Evolutionary conservation across 495 filamentous ascomycete genomes (phyloP), one percentile per base, ranked within the genome.

Genomic region (Xylaria acuta): DNA sequence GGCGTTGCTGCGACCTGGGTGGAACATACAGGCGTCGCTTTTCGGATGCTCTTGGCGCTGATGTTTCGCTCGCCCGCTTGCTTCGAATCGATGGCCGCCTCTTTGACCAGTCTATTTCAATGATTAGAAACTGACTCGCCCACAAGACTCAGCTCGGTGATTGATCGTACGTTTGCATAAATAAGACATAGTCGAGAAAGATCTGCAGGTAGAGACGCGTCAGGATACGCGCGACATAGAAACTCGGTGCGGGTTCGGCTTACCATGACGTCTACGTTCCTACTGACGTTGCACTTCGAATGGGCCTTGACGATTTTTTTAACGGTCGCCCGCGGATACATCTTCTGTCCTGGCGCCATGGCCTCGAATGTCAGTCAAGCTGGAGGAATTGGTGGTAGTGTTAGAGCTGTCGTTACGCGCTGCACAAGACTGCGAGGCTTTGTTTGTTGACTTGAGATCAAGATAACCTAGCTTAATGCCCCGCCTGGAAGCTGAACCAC

Each of bases 271-370:
- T 97, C 95, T 56, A 90, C 91, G 76, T 97, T 95, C 81, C 94
- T 95, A 84, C 90, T 93, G 72, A 97, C 80, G 67, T 86, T 91
- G 73, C 89, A 88, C 65, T 93, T 92, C 5, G 92, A 91, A 80
- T 97, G 94, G 38, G 94, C 94, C 84, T 97, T 97, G 73, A 97
- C 87, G 43, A 95, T 95, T 73, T 93, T 92, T 81, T 93, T 95
- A 70, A 97, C 86, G 1, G 93, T 94, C 5, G 89, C 90, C 47
- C 94, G 91, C 3, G 95, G 95, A 72, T 97, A 97, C 27, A 93
- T 88, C 78, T 93, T 94, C 77, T 93, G 87, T 25, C 83, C 81
- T 18, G 85, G 78, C 25, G 85, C 85, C 88, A 89, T 91, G 32
- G 43, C 79, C 30, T 27, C 40, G 59, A 47, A 54, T 43, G 9